A percentile compares a stretch with the other conserved stretches of the same genome.
Conservation (phyloP, 768 basidiomycete species). For the Suillus subalutaceus region DNA sequence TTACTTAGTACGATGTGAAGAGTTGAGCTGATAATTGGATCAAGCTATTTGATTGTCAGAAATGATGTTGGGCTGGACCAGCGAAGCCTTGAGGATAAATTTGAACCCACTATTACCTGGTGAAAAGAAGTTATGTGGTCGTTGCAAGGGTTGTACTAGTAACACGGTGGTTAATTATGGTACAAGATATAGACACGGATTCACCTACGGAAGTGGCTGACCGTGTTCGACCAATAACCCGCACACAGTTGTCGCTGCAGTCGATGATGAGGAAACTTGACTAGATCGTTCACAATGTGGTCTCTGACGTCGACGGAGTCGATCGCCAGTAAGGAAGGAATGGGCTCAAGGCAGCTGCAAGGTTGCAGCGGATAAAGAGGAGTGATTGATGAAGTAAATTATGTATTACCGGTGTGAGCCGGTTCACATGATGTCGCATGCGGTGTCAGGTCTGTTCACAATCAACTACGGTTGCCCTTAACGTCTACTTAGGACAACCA, state of each 20-base stretch:
- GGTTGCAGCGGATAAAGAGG: slow-evolving; percentile 2
- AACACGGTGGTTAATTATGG: slow-evolving; percentile 3
- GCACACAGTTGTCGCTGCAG: slow-evolving; percentile 5
- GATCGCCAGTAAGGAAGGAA: slow-evolving; percentile 5
- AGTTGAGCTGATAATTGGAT: background rate
- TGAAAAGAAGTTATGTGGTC: background rate
- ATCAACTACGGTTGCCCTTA: background rate
- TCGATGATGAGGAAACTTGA: background rate
- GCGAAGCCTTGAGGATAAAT: background rate
- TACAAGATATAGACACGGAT: background rate
- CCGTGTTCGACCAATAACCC: slow-evolving; percentile 5
- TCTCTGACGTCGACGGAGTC: slow-evolving; percentile 7
- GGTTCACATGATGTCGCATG: background rate
- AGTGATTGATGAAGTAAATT: background rate
- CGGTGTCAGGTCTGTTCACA: background rate
- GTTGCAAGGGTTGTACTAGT: slow-evolving; percentile 2
- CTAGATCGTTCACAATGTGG: background rate
- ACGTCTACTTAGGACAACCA: background rate
- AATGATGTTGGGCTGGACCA: background rate
- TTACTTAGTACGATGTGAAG: slow-evolving; percentile 13
- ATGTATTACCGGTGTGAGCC: background rate
- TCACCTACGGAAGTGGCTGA: slow-evolving; percentile 1
- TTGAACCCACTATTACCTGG: background rate
- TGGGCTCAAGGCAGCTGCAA: slow-evolving; percentile 5
- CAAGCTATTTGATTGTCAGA: slow-evolving; percentile 1